phyloP scores from a whole-genome alignment of 495 filamentous ascomycete genomes.

The Pyrenula massariospora region DNA sequence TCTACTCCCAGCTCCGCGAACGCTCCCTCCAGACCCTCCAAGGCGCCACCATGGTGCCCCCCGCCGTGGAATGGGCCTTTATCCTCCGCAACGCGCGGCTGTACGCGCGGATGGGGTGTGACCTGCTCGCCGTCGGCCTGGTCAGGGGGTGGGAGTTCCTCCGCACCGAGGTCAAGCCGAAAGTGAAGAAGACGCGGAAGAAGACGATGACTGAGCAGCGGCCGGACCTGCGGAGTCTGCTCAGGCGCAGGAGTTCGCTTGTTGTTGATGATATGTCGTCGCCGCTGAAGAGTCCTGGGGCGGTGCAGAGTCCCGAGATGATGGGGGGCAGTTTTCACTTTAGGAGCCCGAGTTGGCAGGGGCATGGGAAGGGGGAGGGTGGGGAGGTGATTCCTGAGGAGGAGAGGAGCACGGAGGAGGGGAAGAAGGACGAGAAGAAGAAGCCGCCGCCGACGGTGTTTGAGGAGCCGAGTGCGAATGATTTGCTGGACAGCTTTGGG shows the following conservation, averaged over 20 bases:
- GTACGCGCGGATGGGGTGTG: constrained; percentile 93
- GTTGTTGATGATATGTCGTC: constrained; percentile 74
- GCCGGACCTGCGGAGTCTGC: constrained; percentile 53
- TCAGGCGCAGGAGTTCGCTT: constrained; percentile 60
- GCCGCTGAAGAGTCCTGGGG: constrained; percentile 1
- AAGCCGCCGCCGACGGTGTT: constrained; percentile 71
- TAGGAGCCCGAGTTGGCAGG: not conserved
- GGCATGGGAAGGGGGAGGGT: not conserved
- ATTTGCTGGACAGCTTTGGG: constrained; percentile 69
- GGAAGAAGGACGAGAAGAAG: constrained; percentile 32
- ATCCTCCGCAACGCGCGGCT: constrained; percentile 78
- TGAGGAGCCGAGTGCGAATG: constrained; percentile 81
- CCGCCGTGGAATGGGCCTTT: constrained; percentile 76
- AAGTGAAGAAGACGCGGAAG: constrained; percentile 14
- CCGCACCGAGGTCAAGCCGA: constrained; percentile 24
- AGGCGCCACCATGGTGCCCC: constrained; percentile 71
- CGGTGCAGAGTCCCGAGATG: constrained; percentile 5
- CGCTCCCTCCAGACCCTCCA: constrained; percentile 77
- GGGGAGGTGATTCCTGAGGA: constrained; percentile 3
- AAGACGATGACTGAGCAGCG: constrained; percentile 15
- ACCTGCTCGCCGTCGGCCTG: constrained; percentile 74
- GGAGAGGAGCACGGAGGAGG: constrained; percentile 20
- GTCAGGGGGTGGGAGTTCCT: constrained; percentile 87
- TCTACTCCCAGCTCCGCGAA: constrained; percentile 80
- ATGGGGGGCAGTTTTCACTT: not conserved